Evolutionary conservation across 805 yeast species (phyloP), one percentile per base, ranked within the genome.

Genomic region (Pichia occidentalis): DNA sequence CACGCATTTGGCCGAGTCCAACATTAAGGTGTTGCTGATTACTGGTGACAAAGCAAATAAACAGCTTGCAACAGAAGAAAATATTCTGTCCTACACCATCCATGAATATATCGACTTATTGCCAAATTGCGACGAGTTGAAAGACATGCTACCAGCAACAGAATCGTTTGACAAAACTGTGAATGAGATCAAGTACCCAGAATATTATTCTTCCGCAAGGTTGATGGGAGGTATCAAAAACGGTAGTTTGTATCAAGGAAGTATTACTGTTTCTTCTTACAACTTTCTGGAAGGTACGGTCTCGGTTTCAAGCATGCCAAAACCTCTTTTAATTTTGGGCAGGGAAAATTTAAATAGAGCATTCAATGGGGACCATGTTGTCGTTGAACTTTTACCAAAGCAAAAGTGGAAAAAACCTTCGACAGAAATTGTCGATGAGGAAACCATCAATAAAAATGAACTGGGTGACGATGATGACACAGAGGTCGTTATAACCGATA

Each of bases 291-390:
- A 92, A 63, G 98, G 95, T 35, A 71, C 83, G 1, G 80, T 92
- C 2, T 71, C 75, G 35, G 73, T 83, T 5, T 65, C 80, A 2
- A 74, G 82, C 0, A 80, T 85, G 53, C 79, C 85, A 29, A 82
- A 80, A 56, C 97, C 97, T 1, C 67, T 92, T 22, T 65, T 90
- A 28, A 67, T 92, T 26, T 61, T 83, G 10, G 99, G 98, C 0
- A 71, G 88, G 32, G 85, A 84, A 52, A 79, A 80, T 56, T 62
- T 92, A 49, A 92, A 92, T 58, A 77, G 99, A 60, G 83, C 90
- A 0, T 90, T 90, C 64, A 85, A 85, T 51, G 88, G 95, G 20
- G 99, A 92, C 54, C 73, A 77, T 25, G 97, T 92, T 22, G 84
- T 87, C 32, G 86, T 92, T 5, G 97, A 92, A 60, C 64, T 92